These are phyloP conservation scores for Wickerhamiella brachini DNA, from an alignment of 805 yeast genomes.

Conservation along the genomic window DNA sequence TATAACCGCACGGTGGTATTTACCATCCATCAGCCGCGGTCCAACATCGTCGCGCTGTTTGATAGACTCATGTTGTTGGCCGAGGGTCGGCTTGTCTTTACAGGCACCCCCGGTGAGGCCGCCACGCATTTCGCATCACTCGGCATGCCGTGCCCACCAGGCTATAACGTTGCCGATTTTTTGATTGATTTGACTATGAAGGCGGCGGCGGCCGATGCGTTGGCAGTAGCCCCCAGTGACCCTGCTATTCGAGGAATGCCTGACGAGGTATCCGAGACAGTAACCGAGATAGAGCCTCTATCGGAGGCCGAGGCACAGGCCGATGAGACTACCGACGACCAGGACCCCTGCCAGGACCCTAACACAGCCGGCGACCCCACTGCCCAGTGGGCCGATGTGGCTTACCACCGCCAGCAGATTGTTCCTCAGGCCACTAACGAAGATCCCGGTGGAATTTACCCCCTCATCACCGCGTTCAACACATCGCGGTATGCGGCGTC, in stretches of 20 bases:
- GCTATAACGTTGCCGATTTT: slow-evolving; percentile 89
- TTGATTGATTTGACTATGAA: slow-evolving; percentile 82
- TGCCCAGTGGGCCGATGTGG: slow-evolving; percentile 17
- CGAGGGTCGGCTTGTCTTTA: slow-evolving; percentile 73
- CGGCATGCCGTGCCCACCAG: slow-evolving; percentile 76
- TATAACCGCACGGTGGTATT: slow-evolving; percentile 79
- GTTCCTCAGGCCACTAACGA: slow-evolving; percentile 12
- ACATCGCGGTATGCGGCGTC: slow-evolving; percentile 16
- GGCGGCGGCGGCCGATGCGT: slow-evolving; percentile 15
- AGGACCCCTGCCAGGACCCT: slow-evolving; percentile 13
- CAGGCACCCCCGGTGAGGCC: slow-evolving; percentile 70
- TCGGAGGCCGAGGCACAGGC: not conserved
- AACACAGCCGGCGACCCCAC: slow-evolving; percentile 12
- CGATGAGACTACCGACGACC: not conserved
- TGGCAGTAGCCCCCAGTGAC: not conserved
- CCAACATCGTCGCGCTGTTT: slow-evolving; percentile 84
- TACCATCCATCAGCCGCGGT: slow-evolving; percentile 94
- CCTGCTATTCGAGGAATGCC: not conserved
- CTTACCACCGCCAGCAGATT: slow-evolving; percentile 15
- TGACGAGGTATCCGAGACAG: not conserved
- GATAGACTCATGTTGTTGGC: slow-evolving; percentile 71
- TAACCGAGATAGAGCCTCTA: not conserved
- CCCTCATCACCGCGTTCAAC: slow-evolving; percentile 21
- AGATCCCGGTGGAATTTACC: slow-evolving; percentile 19
- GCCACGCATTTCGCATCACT: slow-evolving; percentile 58